Conservation (phyloP, 192 early-diverging fungal species). For the Entophlyctis luteolus region DNA sequence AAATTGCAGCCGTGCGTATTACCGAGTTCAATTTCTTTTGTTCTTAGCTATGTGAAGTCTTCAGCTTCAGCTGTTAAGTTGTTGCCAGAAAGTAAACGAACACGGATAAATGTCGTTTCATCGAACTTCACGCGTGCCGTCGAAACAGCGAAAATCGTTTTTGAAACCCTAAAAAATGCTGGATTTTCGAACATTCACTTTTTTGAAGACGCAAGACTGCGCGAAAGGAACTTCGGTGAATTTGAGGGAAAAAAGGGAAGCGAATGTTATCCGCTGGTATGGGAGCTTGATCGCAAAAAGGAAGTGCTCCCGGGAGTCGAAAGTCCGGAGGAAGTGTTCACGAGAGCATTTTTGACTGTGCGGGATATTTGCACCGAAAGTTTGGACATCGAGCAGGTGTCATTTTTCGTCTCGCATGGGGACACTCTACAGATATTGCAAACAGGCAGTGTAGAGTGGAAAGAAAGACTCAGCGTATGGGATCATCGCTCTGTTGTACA, state of each 20-base stretch:
- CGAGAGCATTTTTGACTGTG: not conserved
- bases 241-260: slow-evolving; percentile 48
- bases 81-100: not conserved
- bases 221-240: slow-evolving; percentile 56
- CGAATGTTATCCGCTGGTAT: slow-evolving; percentile 38
- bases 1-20: slow-evolving; percentile 41
- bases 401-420: slow-evolving; percentile 22
- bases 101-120: slow-evolving; percentile 38
- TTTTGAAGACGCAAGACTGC: slow-evolving; percentile 27
- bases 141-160: slow-evolving; percentile 51
- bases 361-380: not conserved
- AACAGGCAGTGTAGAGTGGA: not conserved
- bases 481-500: not conserved
- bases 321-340: not conserved
- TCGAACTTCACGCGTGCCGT: slow-evolving; percentile 52
- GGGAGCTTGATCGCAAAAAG: slow-evolving; percentile 36
- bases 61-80: not conserved
- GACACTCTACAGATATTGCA: slow-evolving; percentile 23
- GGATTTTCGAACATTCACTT: not conserved
- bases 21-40: slow-evolving; percentile 27
- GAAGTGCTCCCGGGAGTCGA: not conserved
- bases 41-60: not conserved
- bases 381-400: not conserved
- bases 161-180: not conserved
- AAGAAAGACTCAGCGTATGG: not conserved